Conservation (phyloP, 2,329 filamentous ascomycete species). For the Hymenoscyphus fructigenus region DNA sequence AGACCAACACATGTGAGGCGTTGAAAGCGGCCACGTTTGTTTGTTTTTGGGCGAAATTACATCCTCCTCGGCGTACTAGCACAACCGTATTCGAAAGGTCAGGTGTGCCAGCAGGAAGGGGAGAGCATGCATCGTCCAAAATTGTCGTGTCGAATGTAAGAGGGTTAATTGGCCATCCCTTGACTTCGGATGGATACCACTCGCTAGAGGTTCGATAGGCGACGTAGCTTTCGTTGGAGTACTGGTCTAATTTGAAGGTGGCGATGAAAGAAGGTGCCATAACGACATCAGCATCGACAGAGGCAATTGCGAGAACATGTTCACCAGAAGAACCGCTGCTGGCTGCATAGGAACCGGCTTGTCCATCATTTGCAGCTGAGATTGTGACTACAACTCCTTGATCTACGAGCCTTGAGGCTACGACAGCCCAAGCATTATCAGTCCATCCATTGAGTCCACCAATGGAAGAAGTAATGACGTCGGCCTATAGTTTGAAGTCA, state of each 20-base stretch:
- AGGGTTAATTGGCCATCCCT: not conserved
- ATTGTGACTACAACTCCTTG: slow-evolving; percentile 7
- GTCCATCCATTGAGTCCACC: slow-evolving; percentile 2
- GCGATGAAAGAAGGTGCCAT: not conserved
- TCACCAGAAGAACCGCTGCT: slow-evolving; percentile 8
- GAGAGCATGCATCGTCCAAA: no score
- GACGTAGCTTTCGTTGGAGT: not conserved
- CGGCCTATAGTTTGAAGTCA: not conserved
- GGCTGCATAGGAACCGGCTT: not conserved
- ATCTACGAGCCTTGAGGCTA: slow-evolving; percentile 3
- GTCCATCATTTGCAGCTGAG: slow-evolving; percentile 7
- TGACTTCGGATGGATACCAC: slow-evolving; percentile 3
- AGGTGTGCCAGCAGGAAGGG: no score
- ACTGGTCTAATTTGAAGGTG: slow-evolving; percentile 4
- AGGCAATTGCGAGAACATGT: slow-evolving; percentile 7
- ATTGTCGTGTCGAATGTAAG: not conserved
- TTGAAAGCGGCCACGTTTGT: not conserved
- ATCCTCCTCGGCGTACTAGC: slow-evolving; percentile 4
- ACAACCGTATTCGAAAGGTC: no score
- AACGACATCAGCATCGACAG: not conserved
- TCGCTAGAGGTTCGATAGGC: not conserved
- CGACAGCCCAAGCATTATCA: slow-evolving; percentile 6
- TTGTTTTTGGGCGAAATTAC: slow-evolving; percentile 2
- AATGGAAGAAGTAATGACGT: slow-evolving; percentile 8
- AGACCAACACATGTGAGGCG: not conserved